Conservation (phyloP, 768 basidiomycete species). For the Leccinum rimulosum region DNA sequence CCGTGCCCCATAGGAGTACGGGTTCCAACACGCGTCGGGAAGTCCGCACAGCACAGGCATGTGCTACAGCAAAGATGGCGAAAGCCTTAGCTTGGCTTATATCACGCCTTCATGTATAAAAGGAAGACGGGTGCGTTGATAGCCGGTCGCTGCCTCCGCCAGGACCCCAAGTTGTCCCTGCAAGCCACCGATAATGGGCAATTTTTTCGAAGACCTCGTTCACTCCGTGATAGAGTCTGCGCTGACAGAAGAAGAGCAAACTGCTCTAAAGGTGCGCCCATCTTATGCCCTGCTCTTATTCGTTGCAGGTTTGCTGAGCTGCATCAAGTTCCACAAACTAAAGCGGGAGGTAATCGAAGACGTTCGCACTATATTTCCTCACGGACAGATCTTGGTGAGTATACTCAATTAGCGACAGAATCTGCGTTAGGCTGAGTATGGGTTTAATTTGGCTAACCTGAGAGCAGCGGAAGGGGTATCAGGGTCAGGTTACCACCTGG, state of each 20-base stretch:
- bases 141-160: not conserved
- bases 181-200: conserved; percentile 25
- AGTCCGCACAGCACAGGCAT: not conserved
- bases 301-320: not conserved
- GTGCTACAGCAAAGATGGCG: not conserved
- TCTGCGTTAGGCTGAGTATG: not conserved
- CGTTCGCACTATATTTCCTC: conserved; percentile 26
- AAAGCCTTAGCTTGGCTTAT: not conserved
- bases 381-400: conserved; percentile 29
- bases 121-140: not conserved
- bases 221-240: conserved; percentile 21
- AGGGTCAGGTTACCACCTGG: conserved; percentile 20
- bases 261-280: conserved; percentile 21
- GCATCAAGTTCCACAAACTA: conserved; percentile 26
- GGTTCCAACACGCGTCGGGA: conserved; percentile 1
- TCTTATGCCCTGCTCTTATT: not conserved
- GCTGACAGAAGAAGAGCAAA: conserved; percentile 27
- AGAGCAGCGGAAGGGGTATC: conserved; percentile 24
- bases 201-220: conserved; percentile 30
- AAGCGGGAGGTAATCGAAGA: conserved; percentile 30
- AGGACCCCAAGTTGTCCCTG: conserved; percentile 12
- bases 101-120: not conserved
- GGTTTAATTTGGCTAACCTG: conserved; percentile 17
- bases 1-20: not conserved
- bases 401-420: not conserved